Percentiles rank a stretch among this genome's conserved stretches.
Conservation (phyloP, 1,284 basidiomycete species). For the Puccinia hordei region DNA sequence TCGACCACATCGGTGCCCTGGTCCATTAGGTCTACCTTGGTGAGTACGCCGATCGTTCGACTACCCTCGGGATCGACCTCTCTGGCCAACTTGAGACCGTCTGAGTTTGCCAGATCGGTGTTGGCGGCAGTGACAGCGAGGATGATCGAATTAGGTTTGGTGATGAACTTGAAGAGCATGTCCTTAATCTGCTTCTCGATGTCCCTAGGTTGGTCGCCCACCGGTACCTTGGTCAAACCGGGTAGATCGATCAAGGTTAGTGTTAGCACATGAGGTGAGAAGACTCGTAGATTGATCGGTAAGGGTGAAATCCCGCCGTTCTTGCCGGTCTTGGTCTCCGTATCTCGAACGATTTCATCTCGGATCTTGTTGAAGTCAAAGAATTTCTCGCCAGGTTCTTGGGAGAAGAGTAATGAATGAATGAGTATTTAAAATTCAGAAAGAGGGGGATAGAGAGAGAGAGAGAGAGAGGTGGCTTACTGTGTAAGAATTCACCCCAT, state of each 20-base stretch:
- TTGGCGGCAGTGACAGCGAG: constrained; percentile 96
- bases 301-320: constrained; percentile 92
- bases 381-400: constrained; percentile 88
- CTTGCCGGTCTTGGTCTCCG: constrained; percentile 94
- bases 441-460: no score
- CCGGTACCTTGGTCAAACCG: constrained; percentile 88
- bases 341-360: constrained; percentile 92
- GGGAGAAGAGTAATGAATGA: not conserved
- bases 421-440: no score
- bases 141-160: constrained; percentile 78
- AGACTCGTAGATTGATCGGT: constrained; percentile 95
- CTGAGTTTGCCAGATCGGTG: constrained; percentile 95
- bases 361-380: constrained; percentile 95
- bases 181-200: constrained; percentile 97
- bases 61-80: constrained; percentile 94
- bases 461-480: not conserved
- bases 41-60: constrained; percentile 94
- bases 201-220: constrained; percentile 95
- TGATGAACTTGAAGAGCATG: constrained; percentile 94
- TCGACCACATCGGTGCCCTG: constrained; percentile 95
- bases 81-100: constrained; percentile 91
- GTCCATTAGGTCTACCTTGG: constrained; percentile 98
- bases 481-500: constrained; percentile 96
- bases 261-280: constrained; percentile 92
- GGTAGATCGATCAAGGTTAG: constrained; percentile 95